Base-by-base conservation (phyloP, 1,284 basidiomycete species). In the Heterobasidion annosum region DNA sequence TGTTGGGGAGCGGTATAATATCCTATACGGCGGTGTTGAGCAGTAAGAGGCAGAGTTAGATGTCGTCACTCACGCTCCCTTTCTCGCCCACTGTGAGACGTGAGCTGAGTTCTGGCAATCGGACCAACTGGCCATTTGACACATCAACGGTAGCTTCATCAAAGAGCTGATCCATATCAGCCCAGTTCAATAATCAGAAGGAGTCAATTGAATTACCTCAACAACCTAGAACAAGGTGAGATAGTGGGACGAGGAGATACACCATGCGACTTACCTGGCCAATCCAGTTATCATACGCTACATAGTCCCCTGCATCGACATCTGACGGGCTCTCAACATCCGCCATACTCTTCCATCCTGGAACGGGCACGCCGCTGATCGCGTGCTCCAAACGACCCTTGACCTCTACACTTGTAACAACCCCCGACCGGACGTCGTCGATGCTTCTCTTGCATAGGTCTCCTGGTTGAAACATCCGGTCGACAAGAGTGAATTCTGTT, bases 221-320 rank as follows among this genome's bases (percentile, higher is more conserved):
- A 79, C 71, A 50, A 81, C 71, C 76, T 81, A 58, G 19, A 51
- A 58, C 37, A 32, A 37, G n/a, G 50, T 59, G 47, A 60, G 51
- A 33, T 52, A 16, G 44, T 51, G 42, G 13, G 12, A 10, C 18
- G 10, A 2, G 8, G 45, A 47, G 18, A 19, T 43, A 10, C 42
- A 44, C 15, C 35, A 43, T 19, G 35, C 47, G 42, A 64, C 79
- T 65, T 64, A 88, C 87, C 79, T 93, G 88, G 52, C 93, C 93
- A 62, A 97, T 74, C 94, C 94, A 98, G 65, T 93, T 83, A 58
- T 88, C 80, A 64, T 81, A 82, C 5, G 85, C 73, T 53, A 95
- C 89, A 71, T 86, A 90, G 67, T 95, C 91, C 6, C 91, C 88
- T 44, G 88, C 77, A 58, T 89, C 84, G 33, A 85, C 77, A 32